phyloP scores from a whole-genome alignment of 2,329 filamentous ascomycete species.

The Daldinia eschscholtzii region DNA sequence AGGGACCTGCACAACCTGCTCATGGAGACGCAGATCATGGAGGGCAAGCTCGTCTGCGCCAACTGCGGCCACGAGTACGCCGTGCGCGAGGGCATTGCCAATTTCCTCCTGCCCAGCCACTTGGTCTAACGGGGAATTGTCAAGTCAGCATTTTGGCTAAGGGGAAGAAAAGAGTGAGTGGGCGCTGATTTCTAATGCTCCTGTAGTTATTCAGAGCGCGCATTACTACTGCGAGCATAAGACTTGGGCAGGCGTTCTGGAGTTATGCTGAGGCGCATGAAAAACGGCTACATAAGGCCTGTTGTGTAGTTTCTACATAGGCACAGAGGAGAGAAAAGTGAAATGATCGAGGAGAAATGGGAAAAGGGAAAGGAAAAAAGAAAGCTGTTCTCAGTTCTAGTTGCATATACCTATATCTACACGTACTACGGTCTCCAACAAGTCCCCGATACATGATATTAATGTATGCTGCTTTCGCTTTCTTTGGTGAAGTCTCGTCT shows the following conservation, averaged over 20 bases:
- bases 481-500: constrained; percentile 19
- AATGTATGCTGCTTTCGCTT: constrained; percentile 8
- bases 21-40: constrained; percentile 88
- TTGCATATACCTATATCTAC: constrained; percentile 33
- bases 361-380: constrained; percentile 20
- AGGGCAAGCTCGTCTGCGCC: constrained; percentile 90
- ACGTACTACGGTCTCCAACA: constrained; percentile 35
- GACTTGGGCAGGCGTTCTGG: constrained; percentile 3
- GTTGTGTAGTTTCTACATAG: background rate
- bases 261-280: constrained; percentile 25
- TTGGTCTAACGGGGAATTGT: constrained; percentile 69
- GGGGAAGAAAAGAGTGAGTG: background rate
- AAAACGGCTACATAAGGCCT: background rate
- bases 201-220: background rate
- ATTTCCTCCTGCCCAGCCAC: constrained; percentile 94
- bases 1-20: constrained; percentile 84
- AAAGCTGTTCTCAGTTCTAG: constrained; percentile 36
- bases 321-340: constrained; percentile 11
- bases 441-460: constrained; percentile 18
- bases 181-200: background rate
- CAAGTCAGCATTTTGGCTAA: background rate
- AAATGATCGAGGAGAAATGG: background rate
- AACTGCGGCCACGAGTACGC: constrained; percentile 95
- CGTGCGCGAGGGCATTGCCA: constrained; percentile 95
- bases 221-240: background rate